Evolutionary conservation across 371 early-diverging fungal species (phyloP), one percentile per base, ranked within the genome.

Genomic region (Encephalitozoon romaleae): DNA sequence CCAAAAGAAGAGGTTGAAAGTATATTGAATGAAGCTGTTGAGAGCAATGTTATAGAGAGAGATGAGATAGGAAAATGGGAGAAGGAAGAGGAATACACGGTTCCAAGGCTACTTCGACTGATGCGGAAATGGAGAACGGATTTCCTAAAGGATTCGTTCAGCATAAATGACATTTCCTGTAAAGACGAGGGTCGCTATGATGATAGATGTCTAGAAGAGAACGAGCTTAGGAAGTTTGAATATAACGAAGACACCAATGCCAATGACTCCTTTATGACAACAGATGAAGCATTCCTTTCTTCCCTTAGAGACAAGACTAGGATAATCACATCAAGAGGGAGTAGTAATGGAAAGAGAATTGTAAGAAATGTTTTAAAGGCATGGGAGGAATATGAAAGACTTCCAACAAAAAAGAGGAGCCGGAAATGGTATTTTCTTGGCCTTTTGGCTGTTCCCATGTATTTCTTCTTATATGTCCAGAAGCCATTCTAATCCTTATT

Each of bases 1-100:
- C 43, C 71, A 34, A 45, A 28, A 21, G 47, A 72, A 26, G 76
- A 76, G 6, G 52, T 76, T 21, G 43, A 47, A 15, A 34, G 32
- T 4, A 43, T 70, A 18, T 21, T 76, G 21, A 49, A 15, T 0
- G 59, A 74, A 25, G 74, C 74, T 0, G 52, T 51, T 18, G 67
- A 23, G 12, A 32, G 11, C 39, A 42, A 49, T 8, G 25, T 74
- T 3, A 68, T 74, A 23, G 47, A 43, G 9, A 45, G 26, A 15
- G 25, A 28, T 11, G 47, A 67, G 38, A 39, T 52, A 9, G 49
- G 49, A 18, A 26, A 28, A 9, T 30, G 38, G 30, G 30, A 59
- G 11, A 59, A 34, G 28, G 21, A 38, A 1, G 38, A 28, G n/a
- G 59, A 59, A 21, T 59, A 59, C 21, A 38, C n/a, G 8, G 59